Conservation (phyloP, 495 filamentous ascomycete genomes). For the Penicillium bovifimosum region DNA sequence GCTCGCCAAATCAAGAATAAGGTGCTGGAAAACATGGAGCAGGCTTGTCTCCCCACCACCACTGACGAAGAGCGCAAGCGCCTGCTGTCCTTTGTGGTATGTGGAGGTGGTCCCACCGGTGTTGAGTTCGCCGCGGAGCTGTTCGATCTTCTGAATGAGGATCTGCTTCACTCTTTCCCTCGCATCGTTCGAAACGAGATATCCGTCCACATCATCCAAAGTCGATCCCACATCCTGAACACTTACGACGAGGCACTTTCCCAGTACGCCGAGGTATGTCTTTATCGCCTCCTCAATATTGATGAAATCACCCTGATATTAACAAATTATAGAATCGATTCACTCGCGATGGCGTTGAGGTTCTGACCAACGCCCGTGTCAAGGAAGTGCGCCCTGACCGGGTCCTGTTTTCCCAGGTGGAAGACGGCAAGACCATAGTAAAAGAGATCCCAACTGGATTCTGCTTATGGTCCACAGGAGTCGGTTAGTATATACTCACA, state of each 20-base stretch:
- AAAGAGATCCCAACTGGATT: conserved; percentile 97
- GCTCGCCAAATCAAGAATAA: conserved; percentile 82
- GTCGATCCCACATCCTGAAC: conserved; percentile 89
- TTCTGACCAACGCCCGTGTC: conserved; percentile 87
- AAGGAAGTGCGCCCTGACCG: conserved; percentile 77
- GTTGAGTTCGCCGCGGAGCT: conserved; percentile 97
- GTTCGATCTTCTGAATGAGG: conserved; percentile 94
- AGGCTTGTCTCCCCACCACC: conserved; percentile 89
- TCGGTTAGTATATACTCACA: conserved; percentile 41
- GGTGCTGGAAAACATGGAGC: conserved; percentile 87
- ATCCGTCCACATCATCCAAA: conserved; percentile 95
- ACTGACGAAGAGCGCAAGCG: conserved; percentile 81
- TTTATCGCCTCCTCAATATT: not conserved
- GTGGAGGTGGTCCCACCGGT: conserved; percentile 92
- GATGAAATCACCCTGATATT: conserved; percentile 12
- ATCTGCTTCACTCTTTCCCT: conserved; percentile 77
- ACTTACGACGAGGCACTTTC: conserved; percentile 96
- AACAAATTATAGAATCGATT: conserved; percentile 52
- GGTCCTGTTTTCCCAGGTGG: conserved; percentile 83
- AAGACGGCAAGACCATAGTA: conserved; percentile 64
- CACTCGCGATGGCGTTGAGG: conserved; percentile 80
- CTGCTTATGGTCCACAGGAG: conserved; percentile 97
- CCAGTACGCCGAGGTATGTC: conserved; percentile 72
- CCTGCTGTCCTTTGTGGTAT: conserved; percentile 88
- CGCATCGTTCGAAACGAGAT: conserved; percentile 90